A percentile compares a stretch with the other conserved stretches of the same genome.
Evolutionary conservation across 805 yeast species (phyloP).

Genomic region (Pichia ethanolica): DNA sequence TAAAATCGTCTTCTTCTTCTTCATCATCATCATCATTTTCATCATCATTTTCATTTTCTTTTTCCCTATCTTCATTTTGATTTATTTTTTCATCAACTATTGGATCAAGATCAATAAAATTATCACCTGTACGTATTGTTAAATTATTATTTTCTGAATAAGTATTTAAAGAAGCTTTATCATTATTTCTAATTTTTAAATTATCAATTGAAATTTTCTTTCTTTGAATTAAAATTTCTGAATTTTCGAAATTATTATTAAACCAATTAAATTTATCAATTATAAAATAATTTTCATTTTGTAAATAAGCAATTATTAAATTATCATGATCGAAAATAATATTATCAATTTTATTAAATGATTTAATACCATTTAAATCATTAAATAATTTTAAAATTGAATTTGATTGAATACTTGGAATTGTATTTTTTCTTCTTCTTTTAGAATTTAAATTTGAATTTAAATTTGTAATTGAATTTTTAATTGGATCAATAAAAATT

Average conservation of each 20-base stretch:
- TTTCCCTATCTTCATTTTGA: slow-evolving; percentile 43
- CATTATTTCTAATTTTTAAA: slow-evolving; percentile 35
- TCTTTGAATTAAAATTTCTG: slow-evolving; percentile 17
- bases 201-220: slow-evolving; percentile 24
- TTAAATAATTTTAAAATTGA: slow-evolving; percentile 35
- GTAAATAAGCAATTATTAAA: slow-evolving; percentile 52
- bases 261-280: slow-evolving; percentile 52
- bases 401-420: slow-evolving; percentile 44
- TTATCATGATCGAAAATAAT: slow-evolving; percentile 24
- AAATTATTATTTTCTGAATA: slow-evolving; percentile 19
- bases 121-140: slow-evolving; percentile 41
- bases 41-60: slow-evolving; percentile 52
- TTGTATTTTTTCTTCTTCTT: slow-evolving; percentile 28
- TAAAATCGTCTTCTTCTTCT: slow-evolving; percentile 33
- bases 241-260: slow-evolving; percentile 16
- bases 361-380: slow-evolving; percentile 16
- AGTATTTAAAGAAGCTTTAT: slow-evolving; percentile 14
- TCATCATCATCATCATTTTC: slow-evolving; percentile 36
- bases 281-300: slow-evolving; percentile 47
- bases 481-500: slow-evolving; percentile 53
- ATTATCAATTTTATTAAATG: slow-evolving; percentile 16
- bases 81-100: slow-evolving; percentile 47
- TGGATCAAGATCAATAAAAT: slow-evolving; percentile 41
- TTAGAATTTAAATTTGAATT: slow-evolving; percentile 6
- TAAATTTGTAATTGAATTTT: background rate